Base-by-base conservation (phyloP, 2,329 filamentous ascomycete species). In the Pseudocercospora pini-densiflorae region DNA sequence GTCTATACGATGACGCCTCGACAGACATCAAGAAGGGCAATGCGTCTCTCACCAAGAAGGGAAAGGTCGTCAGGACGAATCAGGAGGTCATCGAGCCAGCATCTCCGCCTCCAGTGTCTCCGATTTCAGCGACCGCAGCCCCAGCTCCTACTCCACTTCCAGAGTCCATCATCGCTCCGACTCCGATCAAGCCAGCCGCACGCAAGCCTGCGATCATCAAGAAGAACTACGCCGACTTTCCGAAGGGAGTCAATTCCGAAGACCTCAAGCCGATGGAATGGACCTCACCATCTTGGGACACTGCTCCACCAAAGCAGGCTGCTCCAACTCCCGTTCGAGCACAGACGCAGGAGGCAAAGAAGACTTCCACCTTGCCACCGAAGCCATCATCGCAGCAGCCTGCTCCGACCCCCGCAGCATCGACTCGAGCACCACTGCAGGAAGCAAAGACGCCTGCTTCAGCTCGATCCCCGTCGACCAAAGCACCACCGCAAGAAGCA, bases 11-110 rank as follows among this genome's bases (percentile, higher is more conserved):
- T 33, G 14, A 59, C 23, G 23, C 23, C 1, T 61, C 58, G 12
- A 61, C 58, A 4, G 58, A 61, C 10, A 21, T 49, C 40, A 47
- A 61, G 23, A 21, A 10, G 14, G 31, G 27, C 16, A 12, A 14
- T 36, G 51, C 54, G 16, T 43, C 53, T 24, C 16, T 29, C n/a
- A 58, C n/a, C 54, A 58, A 58, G 31, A 58, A 58, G 19, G 54
- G 54, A 16, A 58, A 58, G 29, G 16, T 58, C 7, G 19, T 58
- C 5, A n/a, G 24, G 12, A 29, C 16, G 3, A 31, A 55, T n/a
- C 51, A 55, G 29, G 43, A 19, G 29, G 21, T 21, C 19, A 19
- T 24, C 12, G 8, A 21, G 19, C n/a, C 45, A 49, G 45, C 51
- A n/a, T 3, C 24, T 27, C 14, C 51, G 12, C 14, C 16, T 14